Percentiles rank a stretch among this genome's conserved stretches.
Evolutionary conservation across 257 asterid species (phyloP).

Genomic region (Ligustrum vulgare): DNA sequence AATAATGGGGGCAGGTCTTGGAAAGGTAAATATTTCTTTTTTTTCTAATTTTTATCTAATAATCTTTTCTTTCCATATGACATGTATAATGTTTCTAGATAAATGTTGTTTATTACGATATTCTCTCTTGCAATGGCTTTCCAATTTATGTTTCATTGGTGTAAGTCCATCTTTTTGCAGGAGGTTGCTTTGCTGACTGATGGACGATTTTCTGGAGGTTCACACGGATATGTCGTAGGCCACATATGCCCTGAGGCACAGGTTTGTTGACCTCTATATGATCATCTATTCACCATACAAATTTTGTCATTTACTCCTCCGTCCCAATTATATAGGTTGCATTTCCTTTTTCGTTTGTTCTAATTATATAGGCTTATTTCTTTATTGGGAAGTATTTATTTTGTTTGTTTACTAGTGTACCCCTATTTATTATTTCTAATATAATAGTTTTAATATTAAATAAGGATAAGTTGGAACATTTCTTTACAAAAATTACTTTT

Average conservation of each 20-base stretch:
- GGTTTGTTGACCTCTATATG: slow-evolving; percentile 37
- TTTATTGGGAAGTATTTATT: no score
- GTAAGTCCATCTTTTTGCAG: not conserved
- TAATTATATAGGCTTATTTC: no score
- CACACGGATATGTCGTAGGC: slow-evolving; percentile 98
- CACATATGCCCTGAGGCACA: slow-evolving; percentile 98
- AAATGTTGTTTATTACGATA: not conserved
- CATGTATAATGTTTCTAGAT: not conserved
- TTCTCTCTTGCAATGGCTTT: not conserved
- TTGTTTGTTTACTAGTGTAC: no score
- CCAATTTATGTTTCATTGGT: not conserved
- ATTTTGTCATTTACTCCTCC: no score
- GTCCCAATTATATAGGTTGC: no score
- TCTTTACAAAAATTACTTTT: no score
- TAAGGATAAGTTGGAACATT: no score
- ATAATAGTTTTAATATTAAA: no score
- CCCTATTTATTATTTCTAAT: no score
- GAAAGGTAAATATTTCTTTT: slow-evolving; percentile 53
- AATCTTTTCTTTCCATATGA: not conserved
- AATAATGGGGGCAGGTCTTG: slow-evolving; percentile 99
- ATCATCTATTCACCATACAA: not conserved
- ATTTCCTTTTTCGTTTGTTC: no score
- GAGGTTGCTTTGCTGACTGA: slow-evolving; percentile 80
- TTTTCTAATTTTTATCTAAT: not conserved
- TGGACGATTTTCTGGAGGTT: slow-evolving; percentile 98